Evolutionary conservation across 2,329 filamentous ascomycete species (phyloP).

Genomic region (Claviceps digitariae): DNA sequence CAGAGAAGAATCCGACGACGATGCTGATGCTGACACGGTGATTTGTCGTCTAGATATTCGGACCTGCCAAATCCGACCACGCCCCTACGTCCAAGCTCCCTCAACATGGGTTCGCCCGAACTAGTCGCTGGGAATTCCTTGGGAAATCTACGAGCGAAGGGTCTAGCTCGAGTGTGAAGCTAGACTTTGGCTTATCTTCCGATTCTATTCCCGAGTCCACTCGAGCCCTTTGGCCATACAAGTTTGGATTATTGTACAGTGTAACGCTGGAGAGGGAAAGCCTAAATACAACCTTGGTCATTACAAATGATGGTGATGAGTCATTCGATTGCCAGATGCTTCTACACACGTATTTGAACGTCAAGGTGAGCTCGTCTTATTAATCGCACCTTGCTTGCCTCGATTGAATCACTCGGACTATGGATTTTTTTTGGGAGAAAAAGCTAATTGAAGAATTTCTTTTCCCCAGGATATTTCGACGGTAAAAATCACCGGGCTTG

Average conservation of each 20-base stretch:
- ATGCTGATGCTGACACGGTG: neutral
- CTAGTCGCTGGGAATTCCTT: constrained; percentile 82
- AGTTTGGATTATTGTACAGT: constrained; percentile 86
- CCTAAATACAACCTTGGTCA: constrained; percentile 68
- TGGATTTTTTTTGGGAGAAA: neutral
- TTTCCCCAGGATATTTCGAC: constrained; percentile 63
- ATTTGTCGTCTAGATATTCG: constrained; percentile 58
- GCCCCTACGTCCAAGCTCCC: constrained; percentile 67
- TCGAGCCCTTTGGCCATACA: constrained; percentile 65
- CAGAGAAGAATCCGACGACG: too few species aligned
- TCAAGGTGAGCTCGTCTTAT: constrained; percentile 46
- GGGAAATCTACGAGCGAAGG: constrained; percentile 55
- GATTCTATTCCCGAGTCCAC: constrained; percentile 55
- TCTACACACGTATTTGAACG: constrained; percentile 77
- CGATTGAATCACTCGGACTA: neutral
- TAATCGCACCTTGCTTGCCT: neutral
- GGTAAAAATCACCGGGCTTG: constrained; percentile 60
- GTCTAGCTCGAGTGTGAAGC: constrained; percentile 61
- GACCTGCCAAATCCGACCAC: constrained; percentile 62
- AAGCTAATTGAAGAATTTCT: neutral
- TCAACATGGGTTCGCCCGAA: constrained; percentile 91
- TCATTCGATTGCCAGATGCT: constrained; percentile 86
- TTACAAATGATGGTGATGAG: constrained; percentile 73
- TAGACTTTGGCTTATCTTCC: constrained; percentile 84
- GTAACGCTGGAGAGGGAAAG: constrained; percentile 67